These are phyloP conservation scores for Saccharomyces hybrid DNA, from an alignment of 1,139 yeast genomes.

Conservation along the genomic window DNA sequence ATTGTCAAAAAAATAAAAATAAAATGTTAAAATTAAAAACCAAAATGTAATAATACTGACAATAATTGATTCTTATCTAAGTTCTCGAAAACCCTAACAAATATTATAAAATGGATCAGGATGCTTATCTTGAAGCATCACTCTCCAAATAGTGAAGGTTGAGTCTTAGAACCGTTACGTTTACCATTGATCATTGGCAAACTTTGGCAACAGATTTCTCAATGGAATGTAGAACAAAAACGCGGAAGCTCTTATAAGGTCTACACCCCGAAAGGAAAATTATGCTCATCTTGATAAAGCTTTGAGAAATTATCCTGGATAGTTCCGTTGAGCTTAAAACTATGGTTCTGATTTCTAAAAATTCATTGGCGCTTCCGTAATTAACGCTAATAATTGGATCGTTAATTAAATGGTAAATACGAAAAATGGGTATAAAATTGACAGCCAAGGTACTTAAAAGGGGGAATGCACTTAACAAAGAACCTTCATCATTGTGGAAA, in stretches of 20 bases:
- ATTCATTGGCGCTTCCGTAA: slow-evolving; percentile 84
- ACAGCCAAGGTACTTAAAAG: slow-evolving; percentile 64
- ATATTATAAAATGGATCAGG: neutral
- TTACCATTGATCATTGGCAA: slow-evolving; percentile 58
- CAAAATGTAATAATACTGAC: no score
- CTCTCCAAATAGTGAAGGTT: slow-evolving; percentile 74
- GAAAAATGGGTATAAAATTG: slow-evolving; percentile 77
- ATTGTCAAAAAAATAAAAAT: no score
- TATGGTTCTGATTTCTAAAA: slow-evolving; percentile 50
- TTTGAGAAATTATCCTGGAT: slow-evolving; percentile 1
- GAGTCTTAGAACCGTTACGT: slow-evolving; percentile 84
- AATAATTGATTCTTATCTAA: no score
- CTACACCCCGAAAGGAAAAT: slow-evolving; percentile 11
- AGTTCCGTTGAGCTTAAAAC: slow-evolving; percentile 10
- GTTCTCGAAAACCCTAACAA: no score
- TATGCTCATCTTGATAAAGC: slow-evolving; percentile 9
- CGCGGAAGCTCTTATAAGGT: slow-evolving; percentile 12
- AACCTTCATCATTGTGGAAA: slow-evolving; percentile 66
- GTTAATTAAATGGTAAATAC: slow-evolving; percentile 76
- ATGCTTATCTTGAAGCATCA: slow-evolving; percentile 72
- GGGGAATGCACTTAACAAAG: slow-evolving; percentile 36
- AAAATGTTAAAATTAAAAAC: no score
- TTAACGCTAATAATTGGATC: slow-evolving; percentile 76
- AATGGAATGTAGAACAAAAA: slow-evolving; percentile 16
- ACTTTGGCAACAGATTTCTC: slow-evolving; percentile 43